Base-by-base conservation (phyloP, 805 yeast species). In the Starmerella floris region DNA sequence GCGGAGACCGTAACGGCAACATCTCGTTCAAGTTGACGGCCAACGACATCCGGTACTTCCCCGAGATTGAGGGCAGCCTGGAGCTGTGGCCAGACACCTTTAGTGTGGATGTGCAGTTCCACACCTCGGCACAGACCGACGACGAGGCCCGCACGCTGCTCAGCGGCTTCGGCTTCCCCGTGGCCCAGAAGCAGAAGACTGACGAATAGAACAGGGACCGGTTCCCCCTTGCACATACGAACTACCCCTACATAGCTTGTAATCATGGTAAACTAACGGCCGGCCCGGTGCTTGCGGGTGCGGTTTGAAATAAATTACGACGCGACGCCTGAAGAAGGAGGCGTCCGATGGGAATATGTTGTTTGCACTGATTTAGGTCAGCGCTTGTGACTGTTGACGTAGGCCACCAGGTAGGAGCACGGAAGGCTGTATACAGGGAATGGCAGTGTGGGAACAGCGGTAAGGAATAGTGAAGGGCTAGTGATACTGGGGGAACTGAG, bases 111-210 rank as follows among this genome's bases (percentile, higher is more conserved):
- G 69, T 91, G 43, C 81, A 83, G 31, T 64, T 91, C 52, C 82
- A 82, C 59, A 88, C 97, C 19, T 66, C 83, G 28, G 95, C 97
- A 6, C 84, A 85, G 64, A 77, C 84, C 19, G 96, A 87, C 58
- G 74, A 77, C 26, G 91, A 83, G 56, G 96, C 97, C 9, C 77
- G 94, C 61, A 76, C 82, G 17, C 67, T 88, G 53, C 64, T 88
- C 48, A 80, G 93, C 59, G 80, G 83, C 2, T 69, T 76, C 52
- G 95, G 94, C 6, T 61, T 87, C 40, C 94, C 95, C 42, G 83
- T 87, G 66, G 58, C 62, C 40, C 79, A 78, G 11, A 42, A 40
- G 32, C 6, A 30, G 32, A 13, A n/a, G 17, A 9, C 32, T 6
- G 32, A 10, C 17, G 17, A 30, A 6, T 30, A n/a, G 32, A 6